Evolutionary conservation across 768 basidiomycete species (phyloP).

Genomic region (Auricularia auricula-judae): DNA sequence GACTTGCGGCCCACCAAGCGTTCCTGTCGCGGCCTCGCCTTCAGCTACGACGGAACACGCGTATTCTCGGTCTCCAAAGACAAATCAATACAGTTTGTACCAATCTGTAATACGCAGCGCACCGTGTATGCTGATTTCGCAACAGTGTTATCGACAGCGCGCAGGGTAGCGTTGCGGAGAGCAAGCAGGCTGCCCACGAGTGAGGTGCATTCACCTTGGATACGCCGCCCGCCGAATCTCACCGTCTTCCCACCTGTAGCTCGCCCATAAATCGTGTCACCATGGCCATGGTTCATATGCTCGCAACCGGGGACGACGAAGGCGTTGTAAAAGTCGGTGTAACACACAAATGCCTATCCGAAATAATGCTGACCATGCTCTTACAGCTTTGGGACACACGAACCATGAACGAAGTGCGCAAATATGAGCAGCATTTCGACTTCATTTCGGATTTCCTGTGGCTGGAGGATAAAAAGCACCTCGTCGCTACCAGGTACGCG

Average conservation of each 20-base stretch:
- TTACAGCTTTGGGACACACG: conserved; percentile 87
- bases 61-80: conserved; percentile 78
- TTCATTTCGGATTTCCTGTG: conserved; percentile 90
- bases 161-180: conserved; percentile 41
- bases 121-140: too few species aligned
- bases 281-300: conserved; percentile 52
- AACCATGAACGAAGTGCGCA: conserved; percentile 46
- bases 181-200: conserved; percentile 52
- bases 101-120: neutral
- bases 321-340: conserved; percentile 75
- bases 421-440: conserved; percentile 83
- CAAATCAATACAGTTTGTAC: conserved; percentile 63
- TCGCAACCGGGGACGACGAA: conserved; percentile 88
- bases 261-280: conserved; percentile 81
- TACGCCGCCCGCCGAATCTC: conserved; percentile 16
- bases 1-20: conserved; percentile 66
- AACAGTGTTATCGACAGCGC: conserved; percentile 55
- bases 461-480: conserved; percentile 58
- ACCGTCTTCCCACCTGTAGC: conserved; percentile 26
- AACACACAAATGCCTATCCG: too few species aligned
- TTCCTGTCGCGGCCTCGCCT: conserved; percentile 66
- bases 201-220: conserved; percentile 31
- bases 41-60: conserved; percentile 54
- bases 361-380: neutral
- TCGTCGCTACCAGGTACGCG: conserved; percentile 72